Evolutionary conservation across 305 asterid genomes (phyloP).

Genomic region (Petunia hybrid): DNA sequence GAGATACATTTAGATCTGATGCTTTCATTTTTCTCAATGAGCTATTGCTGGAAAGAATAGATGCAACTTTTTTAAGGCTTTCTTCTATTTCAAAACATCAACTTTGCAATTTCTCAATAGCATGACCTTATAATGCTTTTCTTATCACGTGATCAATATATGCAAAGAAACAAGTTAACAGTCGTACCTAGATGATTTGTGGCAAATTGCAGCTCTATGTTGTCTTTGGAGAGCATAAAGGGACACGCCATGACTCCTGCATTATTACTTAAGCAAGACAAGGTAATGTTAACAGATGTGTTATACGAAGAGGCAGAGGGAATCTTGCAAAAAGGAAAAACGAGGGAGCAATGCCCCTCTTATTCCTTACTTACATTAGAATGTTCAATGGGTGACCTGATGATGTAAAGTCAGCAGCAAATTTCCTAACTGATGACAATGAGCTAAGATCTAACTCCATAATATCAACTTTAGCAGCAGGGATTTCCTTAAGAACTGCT

Average conservation of each 20-base stretch:
- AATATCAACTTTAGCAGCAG: constrained; percentile 69
- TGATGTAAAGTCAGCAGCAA: constrained; percentile 69
- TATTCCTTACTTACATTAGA: constrained; percentile 63
- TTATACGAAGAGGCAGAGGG: constrained; percentile 9
- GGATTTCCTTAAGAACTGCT: constrained; percentile 58
- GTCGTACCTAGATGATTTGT: constrained; percentile 79
- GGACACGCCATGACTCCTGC: constrained; percentile 82
- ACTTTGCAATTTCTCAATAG: neutral
- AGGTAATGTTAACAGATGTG: constrained; percentile 31
- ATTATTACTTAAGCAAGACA: constrained; percentile 63
- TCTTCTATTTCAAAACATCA: neutral
- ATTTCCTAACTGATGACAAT: constrained; percentile 64
- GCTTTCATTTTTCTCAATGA: neutral
- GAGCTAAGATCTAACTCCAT: constrained; percentile 88
- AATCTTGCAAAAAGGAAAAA: neutral
- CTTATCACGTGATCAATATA: neutral
- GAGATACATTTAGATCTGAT: neutral
- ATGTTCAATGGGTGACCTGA: constrained; percentile 69
- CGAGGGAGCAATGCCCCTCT: neutral
- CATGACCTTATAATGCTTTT: neutral
- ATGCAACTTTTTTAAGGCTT: neutral
- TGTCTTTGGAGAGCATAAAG: constrained; percentile 73
- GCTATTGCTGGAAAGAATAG: neutral
- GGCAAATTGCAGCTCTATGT: constrained; percentile 83
- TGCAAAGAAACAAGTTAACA: neutral